These are phyloP conservation scores for Leccinum disarticulatum DNA, from an alignment of 768 basidiomycete species.

Conservation along the genomic window DNA sequence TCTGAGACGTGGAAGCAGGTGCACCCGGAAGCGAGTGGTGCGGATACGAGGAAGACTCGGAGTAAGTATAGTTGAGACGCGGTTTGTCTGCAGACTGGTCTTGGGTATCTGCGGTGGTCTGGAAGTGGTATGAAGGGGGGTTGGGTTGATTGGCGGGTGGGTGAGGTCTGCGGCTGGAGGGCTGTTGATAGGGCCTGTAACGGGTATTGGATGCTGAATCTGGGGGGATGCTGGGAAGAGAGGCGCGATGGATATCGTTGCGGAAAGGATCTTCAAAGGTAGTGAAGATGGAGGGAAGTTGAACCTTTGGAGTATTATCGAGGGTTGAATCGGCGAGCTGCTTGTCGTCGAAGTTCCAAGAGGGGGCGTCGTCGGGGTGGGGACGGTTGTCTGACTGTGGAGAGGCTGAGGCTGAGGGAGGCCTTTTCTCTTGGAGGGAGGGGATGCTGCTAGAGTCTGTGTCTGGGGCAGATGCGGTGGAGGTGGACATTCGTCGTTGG, in stretches of 20 bases:
- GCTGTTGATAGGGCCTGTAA: constrained; percentile 58
- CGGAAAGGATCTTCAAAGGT: constrained; percentile 61
- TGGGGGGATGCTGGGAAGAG: constrained; percentile 59
- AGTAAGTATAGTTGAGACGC: constrained; percentile 43
- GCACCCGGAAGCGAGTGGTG: constrained; percentile 51
- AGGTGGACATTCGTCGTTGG: constrained; percentile 74
- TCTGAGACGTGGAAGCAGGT: constrained; percentile 50
- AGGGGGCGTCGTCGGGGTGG: constrained; percentile 31
- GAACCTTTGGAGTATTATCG: constrained; percentile 51
- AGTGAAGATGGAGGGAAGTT: constrained; percentile 73
- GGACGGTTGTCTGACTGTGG: constrained; percentile 50
- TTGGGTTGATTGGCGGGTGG: constrained; percentile 39
- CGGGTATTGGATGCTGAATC: constrained; percentile 43
- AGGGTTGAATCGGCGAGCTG: constrained; percentile 39
- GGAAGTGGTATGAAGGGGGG: constrained; percentile 2
- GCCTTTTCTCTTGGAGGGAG: constrained; percentile 59
- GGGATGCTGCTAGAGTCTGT: constrained; percentile 54
- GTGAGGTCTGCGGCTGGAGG: constrained; percentile 47
- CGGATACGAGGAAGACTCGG: constrained; percentile 47
- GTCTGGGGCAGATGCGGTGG: constrained; percentile 66
- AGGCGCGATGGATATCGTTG: constrained; percentile 58
- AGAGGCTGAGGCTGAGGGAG: constrained; percentile 49
- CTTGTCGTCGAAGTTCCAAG: constrained; percentile 38
- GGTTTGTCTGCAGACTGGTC: constrained; percentile 40
- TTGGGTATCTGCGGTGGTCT: constrained; percentile 30